Evolutionary conservation across 495 filamentous ascomycete species (phyloP).

Genomic region (Pyrenula aspistea): DNA sequence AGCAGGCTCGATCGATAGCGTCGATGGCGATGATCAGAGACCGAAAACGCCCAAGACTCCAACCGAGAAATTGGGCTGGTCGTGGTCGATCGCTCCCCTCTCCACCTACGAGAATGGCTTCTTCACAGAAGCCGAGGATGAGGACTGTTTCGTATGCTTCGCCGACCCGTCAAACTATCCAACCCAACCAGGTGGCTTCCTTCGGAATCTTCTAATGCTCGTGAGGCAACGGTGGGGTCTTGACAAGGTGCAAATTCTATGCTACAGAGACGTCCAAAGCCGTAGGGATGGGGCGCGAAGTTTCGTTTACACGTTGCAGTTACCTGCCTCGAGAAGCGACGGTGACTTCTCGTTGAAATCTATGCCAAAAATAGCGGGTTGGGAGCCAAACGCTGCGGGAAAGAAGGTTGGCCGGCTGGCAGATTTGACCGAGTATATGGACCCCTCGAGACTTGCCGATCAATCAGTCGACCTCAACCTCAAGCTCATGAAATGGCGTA

Average conservation of each 20-base stretch:
- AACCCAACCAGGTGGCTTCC: conserved; percentile 78
- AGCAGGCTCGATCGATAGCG: conserved; percentile 5
- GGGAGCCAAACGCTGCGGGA: conserved; percentile 71
- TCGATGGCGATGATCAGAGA: conserved; percentile 11
- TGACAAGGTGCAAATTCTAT: conserved; percentile 68
- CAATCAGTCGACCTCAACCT: conserved; percentile 96
- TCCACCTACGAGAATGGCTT: conserved; percentile 76
- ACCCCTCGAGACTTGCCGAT: conserved; percentile 76
- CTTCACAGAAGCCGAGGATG: conserved; percentile 53
- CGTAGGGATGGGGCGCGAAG: conserved; percentile 68
- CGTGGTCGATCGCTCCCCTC: conserved; percentile 66
- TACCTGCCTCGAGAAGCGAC: conserved; percentile 22
- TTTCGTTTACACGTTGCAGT: conserved; percentile 57
- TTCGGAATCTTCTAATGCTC: conserved; percentile 79
- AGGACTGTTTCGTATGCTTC: conserved; percentile 74
- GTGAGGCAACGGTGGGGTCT: conserved; percentile 73
- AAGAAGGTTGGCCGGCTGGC: conserved; percentile 66
- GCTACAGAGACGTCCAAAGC: conserved; percentile 73
- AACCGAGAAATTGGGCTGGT: conserved; percentile 37
- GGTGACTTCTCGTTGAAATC: conserved; percentile 20
- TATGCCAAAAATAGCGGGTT: conserved; percentile 84
- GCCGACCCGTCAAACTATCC: conserved; percentile 86
- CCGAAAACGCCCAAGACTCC: conserved; percentile 26
- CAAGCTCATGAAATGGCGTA: conserved; percentile 97
- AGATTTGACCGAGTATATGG: conserved; percentile 82